phyloP scores from a whole-genome alignment of 1,139 yeast genomes.

The Yamadazyma epiphylla region DNA sequence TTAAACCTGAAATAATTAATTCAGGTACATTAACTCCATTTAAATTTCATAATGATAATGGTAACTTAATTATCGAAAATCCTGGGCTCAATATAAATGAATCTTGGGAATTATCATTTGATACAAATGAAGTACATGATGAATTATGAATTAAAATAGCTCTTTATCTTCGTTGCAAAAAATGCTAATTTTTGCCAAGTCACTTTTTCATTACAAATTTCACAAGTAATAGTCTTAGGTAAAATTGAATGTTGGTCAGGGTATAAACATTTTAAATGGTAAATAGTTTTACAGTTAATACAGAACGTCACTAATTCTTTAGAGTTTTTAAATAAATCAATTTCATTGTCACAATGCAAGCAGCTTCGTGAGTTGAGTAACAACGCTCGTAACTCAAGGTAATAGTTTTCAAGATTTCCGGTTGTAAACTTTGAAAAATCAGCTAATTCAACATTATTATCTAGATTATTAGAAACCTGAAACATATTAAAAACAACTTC shows the following conservation, averaged over 20 bases:
- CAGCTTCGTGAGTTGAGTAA: not conserved
- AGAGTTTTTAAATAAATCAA: conserved; percentile 5
- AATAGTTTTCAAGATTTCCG: not conserved
- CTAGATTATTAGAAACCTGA: conserved; percentile 31
- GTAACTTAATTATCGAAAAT: conserved; percentile 41
- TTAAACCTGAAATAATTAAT: conserved; percentile 7
- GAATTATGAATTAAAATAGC: no score
- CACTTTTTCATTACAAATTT: no score
- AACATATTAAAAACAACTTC: conserved; percentile 20
- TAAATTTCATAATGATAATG: conserved; percentile 7
- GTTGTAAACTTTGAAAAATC: not conserved
- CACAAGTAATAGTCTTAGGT: no score
- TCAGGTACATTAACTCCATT: conserved; percentile 18
- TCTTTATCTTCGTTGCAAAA: no score
- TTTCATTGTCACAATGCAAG: not conserved
- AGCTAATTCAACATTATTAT: conserved; percentile 8
- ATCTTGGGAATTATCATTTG: conserved; percentile 45
- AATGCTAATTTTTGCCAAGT: no score
- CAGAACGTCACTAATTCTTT: conserved; percentile 32
- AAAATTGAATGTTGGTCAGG: no score
- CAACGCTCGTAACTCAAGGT: no score
- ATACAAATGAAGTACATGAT: conserved; percentile 19
- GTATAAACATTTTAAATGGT: conserved; percentile 47
- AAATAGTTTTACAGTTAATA: conserved; percentile 28
- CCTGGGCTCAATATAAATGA: conserved; percentile 47